Base-by-base conservation (phyloP, 108 stramenopile genomes). In the Conticribra weissflogii region DNA sequence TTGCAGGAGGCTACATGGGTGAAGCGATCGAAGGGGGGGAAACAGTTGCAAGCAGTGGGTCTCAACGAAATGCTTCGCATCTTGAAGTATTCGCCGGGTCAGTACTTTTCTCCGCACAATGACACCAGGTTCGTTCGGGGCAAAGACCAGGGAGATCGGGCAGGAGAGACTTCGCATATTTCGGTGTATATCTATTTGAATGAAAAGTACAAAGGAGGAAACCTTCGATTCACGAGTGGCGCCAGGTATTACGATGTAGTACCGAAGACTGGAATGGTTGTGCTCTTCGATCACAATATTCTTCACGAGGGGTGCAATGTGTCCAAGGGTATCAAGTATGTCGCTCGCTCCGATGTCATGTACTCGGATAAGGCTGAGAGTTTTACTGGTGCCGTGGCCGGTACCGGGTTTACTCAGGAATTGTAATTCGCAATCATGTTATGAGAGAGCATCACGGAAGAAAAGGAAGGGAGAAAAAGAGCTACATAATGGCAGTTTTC, bases 261-360 rank as follows among this genome's bases (percentile, higher is more conserved):
- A 12, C 63, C 76, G 24, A 77, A 72, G 58, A 72, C 64, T 15
- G 81, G 75, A 4, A 66, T 64, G 30, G 53, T 81, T 44, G 24
- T 77, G 17, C 50, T 81, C 4, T 81, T 81, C 55, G 71, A 77
- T 23, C 71, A 76, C 45, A 53, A 62, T 19, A 59, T 76, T 15
- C 21, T 67, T 3, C 79, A 81, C 46, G 62, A 81, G 36, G 74
- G 74, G 2, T 36, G 12, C 22, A 64, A 63, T 24, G 48, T 81
- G 0, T 36, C 41, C 3, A 45, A 63, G 48, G 79, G 79, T 14
- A 66, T 32, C 28, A 81, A 81, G 74, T 81, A 81, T 71, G 47
- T 71, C 30, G 62, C 76, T 25, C 61, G 79, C 17, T 63, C 79
- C 0, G 79, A 81, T 50, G 61, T 81, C 17, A 81, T 81, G 79